Evolutionary conservation across 2,329 filamentous ascomycete species (phyloP).

Genomic region (Thelonectria olida): DNA sequence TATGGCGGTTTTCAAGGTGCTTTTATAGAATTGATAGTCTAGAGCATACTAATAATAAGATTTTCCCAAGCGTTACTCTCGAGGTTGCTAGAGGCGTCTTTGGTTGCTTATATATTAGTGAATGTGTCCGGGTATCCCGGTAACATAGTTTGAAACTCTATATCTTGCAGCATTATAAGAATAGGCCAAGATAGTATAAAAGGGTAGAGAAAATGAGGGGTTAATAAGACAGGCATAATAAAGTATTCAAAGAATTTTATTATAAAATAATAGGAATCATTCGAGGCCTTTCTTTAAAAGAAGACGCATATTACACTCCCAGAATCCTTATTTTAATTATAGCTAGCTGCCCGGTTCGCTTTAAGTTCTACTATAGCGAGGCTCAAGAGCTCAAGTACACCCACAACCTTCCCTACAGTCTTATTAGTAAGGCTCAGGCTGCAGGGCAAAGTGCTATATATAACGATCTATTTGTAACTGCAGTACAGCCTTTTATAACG

Average conservation of each 20-base stretch:
- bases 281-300: not conserved
- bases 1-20: too few species aligned
- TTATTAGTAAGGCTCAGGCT: too few species aligned
- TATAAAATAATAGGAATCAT: constrained; percentile 1
- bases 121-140: constrained; percentile 1
- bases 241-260: not conserved
- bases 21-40: too few species aligned
- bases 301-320: not conserved
- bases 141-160: not conserved
- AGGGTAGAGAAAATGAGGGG: too few species aligned
- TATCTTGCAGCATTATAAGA: not conserved
- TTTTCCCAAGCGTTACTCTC: too few species aligned
- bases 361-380: constrained; percentile 9
- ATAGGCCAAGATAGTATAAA: not conserved
- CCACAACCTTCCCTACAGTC: constrained; percentile 4
- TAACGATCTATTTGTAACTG: too few species aligned
- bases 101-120: not conserved
- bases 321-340: not conserved
- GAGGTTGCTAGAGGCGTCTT: too few species aligned
- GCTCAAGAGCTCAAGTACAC: constrained; percentile 11
- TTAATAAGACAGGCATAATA: too few species aligned
- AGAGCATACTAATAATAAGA: too few species aligned
- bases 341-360: not conserved
- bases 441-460: too few species aligned
- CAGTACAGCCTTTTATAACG: not conserved